Conservation (phyloP, 2,329 filamentous ascomycete genomes). For the Penicillium sp. region DNA sequence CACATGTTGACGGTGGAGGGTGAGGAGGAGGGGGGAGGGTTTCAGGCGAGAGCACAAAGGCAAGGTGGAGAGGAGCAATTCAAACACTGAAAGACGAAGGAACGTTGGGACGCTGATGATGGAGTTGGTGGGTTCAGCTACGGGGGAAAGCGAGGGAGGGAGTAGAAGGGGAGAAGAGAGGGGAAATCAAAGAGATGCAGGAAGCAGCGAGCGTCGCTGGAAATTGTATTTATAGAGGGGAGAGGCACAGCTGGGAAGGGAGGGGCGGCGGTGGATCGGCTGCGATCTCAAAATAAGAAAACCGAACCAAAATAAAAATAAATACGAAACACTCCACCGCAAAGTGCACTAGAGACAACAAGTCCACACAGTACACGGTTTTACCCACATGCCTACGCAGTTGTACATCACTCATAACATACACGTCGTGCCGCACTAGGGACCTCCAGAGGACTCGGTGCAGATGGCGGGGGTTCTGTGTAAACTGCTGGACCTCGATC, state of each 20-base stretch:
- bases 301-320: too few relatives aligned
- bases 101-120: neutral
- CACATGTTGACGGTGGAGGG: conserved; percentile 27
- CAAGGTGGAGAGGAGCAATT: conserved; percentile 2
- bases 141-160: neutral
- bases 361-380: too few relatives aligned
- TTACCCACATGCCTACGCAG: too few relatives aligned
- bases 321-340: too few relatives aligned
- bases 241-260: conserved; percentile 9
- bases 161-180: conserved; percentile 3
- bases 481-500: too few relatives aligned
- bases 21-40: too few relatives aligned
- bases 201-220: conserved; percentile 4
- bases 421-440: too few relatives aligned
- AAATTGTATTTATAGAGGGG: conserved; percentile 22
- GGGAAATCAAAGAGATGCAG: conserved; percentile 3
- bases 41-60: neutral
- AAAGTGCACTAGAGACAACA: too few relatives aligned
- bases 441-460: too few relatives aligned
- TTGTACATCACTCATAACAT: too few relatives aligned
- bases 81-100: neutral
- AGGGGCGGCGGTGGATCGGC: conserved; percentile 11
- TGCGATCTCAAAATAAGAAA: conserved; percentile 3
- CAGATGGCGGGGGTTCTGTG: too few relatives aligned
- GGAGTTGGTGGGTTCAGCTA: neutral